Base-by-base conservation (phyloP, 805 yeast genomes). In the Wickerhamomyces queroliae region DNA sequence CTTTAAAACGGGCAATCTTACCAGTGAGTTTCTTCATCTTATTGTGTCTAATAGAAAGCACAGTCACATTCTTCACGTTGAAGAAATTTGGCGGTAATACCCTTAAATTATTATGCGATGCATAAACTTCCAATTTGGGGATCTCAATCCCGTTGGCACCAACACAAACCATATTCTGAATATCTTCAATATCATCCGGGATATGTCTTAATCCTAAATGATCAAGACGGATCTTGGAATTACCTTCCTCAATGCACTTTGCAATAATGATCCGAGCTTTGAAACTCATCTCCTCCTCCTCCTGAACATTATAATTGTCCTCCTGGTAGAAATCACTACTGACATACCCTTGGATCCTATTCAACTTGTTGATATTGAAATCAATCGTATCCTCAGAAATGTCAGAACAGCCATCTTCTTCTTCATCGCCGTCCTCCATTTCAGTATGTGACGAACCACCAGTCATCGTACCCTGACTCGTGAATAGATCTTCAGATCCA, bases 121-220 rank as follows among this genome's bases (percentile, higher is more conserved):
- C 67, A 49, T 72, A 76, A 5, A 79, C 58, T 42, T 78, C 78
- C 30, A 69, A 45, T 7, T 48, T 37, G 1, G 73, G 69, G 19
- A 55, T 51, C n/a, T 53, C 52, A 5, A 67, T 53, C 0, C 64
- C 66, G 9, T 48, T 46, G 1, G 49, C 43, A 5, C 58, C 62
- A 45, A 66, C 68, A 40, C 69, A 67, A n/a, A 77, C 78, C 48
- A 77, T 55, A 39, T 77, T 67, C 48, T 74, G 68, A 45, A 79
- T 59, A 51, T 79, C 86, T 37, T 69, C 69, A 22, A 79, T 65
- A 45, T 77, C 81, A 37, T 74, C 77, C 1, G 86, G 84, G 3
- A 79, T 54, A 6, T 68, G 68, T 10, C 59, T 62, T 29, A 79
- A 56, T 0, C 65, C 68, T 56, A 76, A 51, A 13, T 67, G 58